These are phyloP conservation scores for Euphorbia celastroides DNA, from an alignment of 441 rosid genomes.

Conservation along the genomic window DNA sequence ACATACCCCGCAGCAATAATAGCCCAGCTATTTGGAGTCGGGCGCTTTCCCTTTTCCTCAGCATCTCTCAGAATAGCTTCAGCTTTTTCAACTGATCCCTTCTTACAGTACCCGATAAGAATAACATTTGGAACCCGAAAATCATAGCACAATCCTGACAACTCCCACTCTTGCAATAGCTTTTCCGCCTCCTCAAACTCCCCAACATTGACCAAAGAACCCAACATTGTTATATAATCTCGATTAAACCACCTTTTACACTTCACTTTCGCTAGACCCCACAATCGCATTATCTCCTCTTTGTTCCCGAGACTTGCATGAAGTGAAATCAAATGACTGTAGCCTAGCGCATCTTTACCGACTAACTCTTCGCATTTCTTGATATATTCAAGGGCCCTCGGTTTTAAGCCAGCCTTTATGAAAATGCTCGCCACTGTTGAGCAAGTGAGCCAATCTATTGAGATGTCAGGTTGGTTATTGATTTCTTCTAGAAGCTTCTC, in stretches of 20 bases:
- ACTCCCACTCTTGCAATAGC: conserved; percentile 44
- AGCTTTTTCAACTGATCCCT: conserved; percentile 37
- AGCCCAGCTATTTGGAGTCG: conserved; percentile 46
- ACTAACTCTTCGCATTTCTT: conserved; percentile 41
- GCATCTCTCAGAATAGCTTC: conserved; percentile 33
- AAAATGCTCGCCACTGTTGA: conserved; percentile 31
- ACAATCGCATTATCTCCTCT: conserved; percentile 44
- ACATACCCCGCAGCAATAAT: conserved; percentile 33
- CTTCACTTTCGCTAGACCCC: conserved; percentile 34
- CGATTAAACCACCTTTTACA: conserved; percentile 34
- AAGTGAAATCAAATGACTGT: conserved; percentile 40
- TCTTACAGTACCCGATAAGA: conserved; percentile 36
- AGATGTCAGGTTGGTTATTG: conserved; percentile 25
- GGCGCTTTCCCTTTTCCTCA: conserved; percentile 26
- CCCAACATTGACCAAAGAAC: conserved; percentile 38
- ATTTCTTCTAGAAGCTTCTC: conserved; percentile 42
- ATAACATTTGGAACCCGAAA: conserved; percentile 48
- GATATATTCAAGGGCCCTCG: conserved; percentile 34
- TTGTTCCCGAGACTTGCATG: conserved; percentile 43
- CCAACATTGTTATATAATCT: conserved; percentile 40
- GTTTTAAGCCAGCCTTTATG: conserved; percentile 32
- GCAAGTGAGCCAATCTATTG: conserved; percentile 44
- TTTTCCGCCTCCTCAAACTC: conserved; percentile 40
- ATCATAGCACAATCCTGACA: conserved; percentile 32
- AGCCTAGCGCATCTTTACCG: conserved; percentile 30